Base-by-base conservation (phyloP, 2,329 filamentous ascomycete genomes). In the Stachybotrys chlorohalonatus region DNA sequence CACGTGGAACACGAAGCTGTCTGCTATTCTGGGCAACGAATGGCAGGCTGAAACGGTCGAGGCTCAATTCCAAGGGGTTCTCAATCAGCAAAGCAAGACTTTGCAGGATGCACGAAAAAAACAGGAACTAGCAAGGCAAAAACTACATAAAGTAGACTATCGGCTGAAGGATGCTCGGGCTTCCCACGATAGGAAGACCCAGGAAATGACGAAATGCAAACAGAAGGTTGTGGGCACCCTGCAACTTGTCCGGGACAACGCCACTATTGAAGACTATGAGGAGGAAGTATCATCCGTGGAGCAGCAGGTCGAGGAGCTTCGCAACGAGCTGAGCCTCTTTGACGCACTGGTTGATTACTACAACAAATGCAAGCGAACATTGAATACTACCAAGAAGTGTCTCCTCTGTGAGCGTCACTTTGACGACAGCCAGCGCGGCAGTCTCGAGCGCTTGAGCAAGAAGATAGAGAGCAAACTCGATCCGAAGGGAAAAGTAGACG, bases 21-120 rank as follows among this genome's bases (percentile, higher is more conserved):
- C 81, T 11, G 73, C 77, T 6, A 69, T 89, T 11, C 62, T 97
- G 36, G 84, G 85, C 31, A 53, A 46, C 5, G 75, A 79, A 1
- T 96, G 91, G 91, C 75, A 83, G 30, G 76, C 85, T 5, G 77
- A 83, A 13, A 86, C 79, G 1, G 68, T 97, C 11, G 90, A 95
- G 49, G 66, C 76, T 46, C 79, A 85, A 30, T 95, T 89, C 59
- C 84, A 94, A 60, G 71, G 74, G 2, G 76, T 79, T 3, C 63
- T 90, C 8, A 76, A 82, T 50, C 71, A 78, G 45, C 86, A 85
- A 62, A 76, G 70, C 30, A 74, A 76, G 42, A 69, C 77, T 30
- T 76, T 90, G 32, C 75, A 78, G 11, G 84, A 88, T 45, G 84
- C 84, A 6, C 84, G 89, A 65, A 82, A 81, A 51, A 79, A 84